Conservation (phyloP, 257 asterid species). For the Solanum pinnatisectum region DNA sequence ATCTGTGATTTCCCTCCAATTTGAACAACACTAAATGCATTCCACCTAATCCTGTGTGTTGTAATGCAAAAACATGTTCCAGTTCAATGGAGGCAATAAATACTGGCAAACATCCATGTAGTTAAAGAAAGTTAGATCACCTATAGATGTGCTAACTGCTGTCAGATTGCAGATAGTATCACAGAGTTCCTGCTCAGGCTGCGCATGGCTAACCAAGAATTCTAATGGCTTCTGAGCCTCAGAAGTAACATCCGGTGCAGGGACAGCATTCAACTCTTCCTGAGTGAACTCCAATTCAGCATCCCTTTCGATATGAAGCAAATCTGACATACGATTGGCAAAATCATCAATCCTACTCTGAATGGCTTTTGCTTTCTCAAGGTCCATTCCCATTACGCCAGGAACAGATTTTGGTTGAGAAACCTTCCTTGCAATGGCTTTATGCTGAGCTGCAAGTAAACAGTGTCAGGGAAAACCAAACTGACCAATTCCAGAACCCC, state of each 20-base stretch:
- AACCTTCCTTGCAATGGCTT: constrained; percentile 75
- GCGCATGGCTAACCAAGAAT: constrained; percentile 83
- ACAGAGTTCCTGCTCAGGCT: constrained; percentile 88
- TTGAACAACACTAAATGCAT: constrained; percentile 91
- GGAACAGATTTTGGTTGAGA: constrained; percentile 35
- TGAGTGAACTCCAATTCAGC: constrained; percentile 85
- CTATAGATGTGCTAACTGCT: constrained; percentile 87
- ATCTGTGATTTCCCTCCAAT: constrained; percentile 76
- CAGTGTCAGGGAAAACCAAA: neutral
- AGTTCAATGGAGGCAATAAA: neutral
- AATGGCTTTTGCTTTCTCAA: constrained; percentile 58
- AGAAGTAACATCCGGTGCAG: constrained; percentile 57
- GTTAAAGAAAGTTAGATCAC: constrained; percentile 16
- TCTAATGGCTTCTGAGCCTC: constrained; percentile 58
- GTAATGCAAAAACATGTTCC: neutral
- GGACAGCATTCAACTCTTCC: constrained; percentile 88
- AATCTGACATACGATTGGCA: constrained; percentile 55
- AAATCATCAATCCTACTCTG: constrained; percentile 67
- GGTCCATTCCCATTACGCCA: constrained; percentile 62
- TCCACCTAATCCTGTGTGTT: constrained; percentile 76
- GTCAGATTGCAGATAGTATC: constrained; percentile 88
- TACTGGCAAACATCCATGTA: neutral
- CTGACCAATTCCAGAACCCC: neutral
- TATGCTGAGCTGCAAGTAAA: constrained; percentile 75
- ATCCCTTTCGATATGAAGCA: constrained; percentile 85